A percentile compares a stretch with the other conserved stretches of the same genome.
Evolutionary conservation across 2,329 filamentous ascomycete genomes (phyloP).

Genomic region (Aschersonia sp.): DNA sequence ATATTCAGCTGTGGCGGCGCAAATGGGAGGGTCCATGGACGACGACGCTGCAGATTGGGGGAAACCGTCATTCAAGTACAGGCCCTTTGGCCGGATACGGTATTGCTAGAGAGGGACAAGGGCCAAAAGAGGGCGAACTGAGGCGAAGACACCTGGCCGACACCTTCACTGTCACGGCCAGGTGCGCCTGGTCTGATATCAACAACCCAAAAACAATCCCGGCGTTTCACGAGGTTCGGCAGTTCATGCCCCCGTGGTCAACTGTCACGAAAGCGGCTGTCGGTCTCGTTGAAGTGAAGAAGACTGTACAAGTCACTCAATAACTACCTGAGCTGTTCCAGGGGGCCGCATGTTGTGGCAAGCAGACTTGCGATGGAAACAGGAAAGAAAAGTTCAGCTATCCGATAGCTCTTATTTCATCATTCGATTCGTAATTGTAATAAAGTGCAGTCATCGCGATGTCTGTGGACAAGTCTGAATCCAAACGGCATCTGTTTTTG

Average conservation of each 20-base stretch:
- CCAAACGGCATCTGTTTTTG: too few relatives aligned
- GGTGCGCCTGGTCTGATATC: conserved; percentile 80
- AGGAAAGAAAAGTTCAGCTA: too few relatives aligned
- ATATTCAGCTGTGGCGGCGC: conserved; percentile 70
- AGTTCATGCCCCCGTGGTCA: conserved; percentile 69
- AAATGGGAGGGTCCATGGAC: conserved; percentile 66
- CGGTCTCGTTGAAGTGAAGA: conserved; percentile 70
- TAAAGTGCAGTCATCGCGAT: too few relatives aligned
- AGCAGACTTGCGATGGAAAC: too few relatives aligned
- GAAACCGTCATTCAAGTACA: neutral
- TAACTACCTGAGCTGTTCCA: too few relatives aligned
- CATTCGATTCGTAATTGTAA: too few relatives aligned
- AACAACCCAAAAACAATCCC: conserved; percentile 62
- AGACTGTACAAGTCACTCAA: conserved; percentile 39
- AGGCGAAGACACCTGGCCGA: conserved; percentile 3
- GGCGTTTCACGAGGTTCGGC: conserved; percentile 64
- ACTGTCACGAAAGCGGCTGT: conserved; percentile 61
- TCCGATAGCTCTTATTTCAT: too few relatives aligned
- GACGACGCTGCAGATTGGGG: conserved; percentile 27
- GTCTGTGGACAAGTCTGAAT: too few relatives aligned
- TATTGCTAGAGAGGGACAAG: neutral
- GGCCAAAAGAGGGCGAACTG: conserved; percentile 7
- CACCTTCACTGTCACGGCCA: conserved; percentile 46
- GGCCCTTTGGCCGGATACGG: too few relatives aligned
- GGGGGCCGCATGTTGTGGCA: too few relatives aligned